Evolutionary conservation across 768 basidiomycete species (phyloP).

Genomic region (Boletus pseudo-olivaceus): DNA sequence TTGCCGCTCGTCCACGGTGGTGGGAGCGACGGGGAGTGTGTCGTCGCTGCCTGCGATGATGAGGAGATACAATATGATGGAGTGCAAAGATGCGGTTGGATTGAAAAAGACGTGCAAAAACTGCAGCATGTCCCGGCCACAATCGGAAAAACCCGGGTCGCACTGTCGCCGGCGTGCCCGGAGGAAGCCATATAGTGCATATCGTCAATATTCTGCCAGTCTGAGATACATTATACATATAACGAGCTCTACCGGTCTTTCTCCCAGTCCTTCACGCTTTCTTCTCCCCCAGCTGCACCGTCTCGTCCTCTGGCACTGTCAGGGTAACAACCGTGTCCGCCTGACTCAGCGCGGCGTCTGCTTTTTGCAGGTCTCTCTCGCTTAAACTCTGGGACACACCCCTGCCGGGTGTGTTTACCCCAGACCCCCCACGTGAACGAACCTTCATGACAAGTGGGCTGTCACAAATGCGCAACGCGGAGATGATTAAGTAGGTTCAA

Average conservation of each 20-base stretch:
- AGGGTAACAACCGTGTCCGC: conserved; percentile 31
- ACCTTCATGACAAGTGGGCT: conserved; percentile 91
- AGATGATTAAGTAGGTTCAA: conserved; percentile 1
- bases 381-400: conserved; percentile 74
- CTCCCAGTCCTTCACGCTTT: background rate
- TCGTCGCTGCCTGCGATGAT: no score
- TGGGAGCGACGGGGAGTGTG: conserved; percentile 1
- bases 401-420: conserved; percentile 86
- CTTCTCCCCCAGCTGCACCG: background rate
- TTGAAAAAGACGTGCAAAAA: background rate
- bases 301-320: background rate
- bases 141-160: conserved; percentile 22
- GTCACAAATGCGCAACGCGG: conserved; percentile 1
- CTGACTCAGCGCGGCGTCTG: conserved; percentile 83
- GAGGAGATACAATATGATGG: background rate
- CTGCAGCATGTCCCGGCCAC: background rate
- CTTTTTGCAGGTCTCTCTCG: conserved; percentile 82
- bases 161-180: background rate
- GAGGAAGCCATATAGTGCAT: background rate
- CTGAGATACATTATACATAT: conserved; percentile 14
- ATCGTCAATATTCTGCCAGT: background rate
- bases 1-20: background rate
- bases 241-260: background rate
- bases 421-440: conserved; percentile 75
- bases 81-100: background rate